A percentile compares a stretch with the other conserved stretches of the same genome.
These are phyloP conservation scores for Plasmodium sp. DNA, from an alignment of 169 alveolate genomes.

Conservation along the genomic window DNA sequence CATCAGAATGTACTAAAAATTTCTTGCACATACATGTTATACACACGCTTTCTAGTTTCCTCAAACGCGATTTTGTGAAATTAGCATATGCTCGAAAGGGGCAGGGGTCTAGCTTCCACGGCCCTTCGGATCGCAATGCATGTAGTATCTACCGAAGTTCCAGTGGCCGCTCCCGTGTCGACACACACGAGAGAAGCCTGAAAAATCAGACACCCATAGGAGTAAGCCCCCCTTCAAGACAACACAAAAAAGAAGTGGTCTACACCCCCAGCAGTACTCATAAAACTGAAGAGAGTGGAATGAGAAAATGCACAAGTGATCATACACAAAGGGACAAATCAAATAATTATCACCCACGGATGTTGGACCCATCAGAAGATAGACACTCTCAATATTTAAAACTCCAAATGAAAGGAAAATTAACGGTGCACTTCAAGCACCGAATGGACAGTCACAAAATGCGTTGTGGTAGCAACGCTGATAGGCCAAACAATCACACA, in stretches of 20 bases:
- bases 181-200: not conserved
- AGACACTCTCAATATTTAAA: not conserved
- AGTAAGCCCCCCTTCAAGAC: not conserved
- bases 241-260: not conserved
- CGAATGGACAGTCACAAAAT: not conserved
- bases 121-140: not conserved
- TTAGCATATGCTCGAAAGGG: not conserved
- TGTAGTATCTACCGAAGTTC: not conserved
- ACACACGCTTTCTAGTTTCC: not conserved
- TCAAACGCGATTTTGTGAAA: not conserved
- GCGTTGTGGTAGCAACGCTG: not conserved
- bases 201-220: not conserved
- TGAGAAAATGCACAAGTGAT: not conserved
- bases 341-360: not conserved
- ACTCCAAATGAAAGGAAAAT: not conserved
- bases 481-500: not conserved
- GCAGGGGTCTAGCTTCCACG: not conserved
- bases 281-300: not conserved
- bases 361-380: not conserved
- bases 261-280: not conserved
- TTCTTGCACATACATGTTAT: not conserved
- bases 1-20: not conserved
- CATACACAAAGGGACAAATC: not conserved
- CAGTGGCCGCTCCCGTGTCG: not conserved
- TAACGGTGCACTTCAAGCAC: not conserved